Evolutionary conservation across 1,139 yeast species (phyloP).

Genomic region (Taiozyma sp.): DNA sequence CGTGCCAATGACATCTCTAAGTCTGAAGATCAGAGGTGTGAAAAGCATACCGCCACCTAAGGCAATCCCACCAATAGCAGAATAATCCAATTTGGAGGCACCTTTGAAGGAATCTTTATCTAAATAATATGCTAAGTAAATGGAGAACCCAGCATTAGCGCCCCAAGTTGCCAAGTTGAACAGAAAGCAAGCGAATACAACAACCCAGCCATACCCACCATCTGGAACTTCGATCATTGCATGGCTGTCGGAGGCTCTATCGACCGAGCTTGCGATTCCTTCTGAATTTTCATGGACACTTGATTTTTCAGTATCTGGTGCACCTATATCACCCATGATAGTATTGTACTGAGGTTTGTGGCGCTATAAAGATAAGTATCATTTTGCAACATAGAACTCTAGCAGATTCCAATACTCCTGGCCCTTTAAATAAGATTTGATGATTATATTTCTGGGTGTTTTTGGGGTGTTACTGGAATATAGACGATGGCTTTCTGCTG

Average conservation of each 20-base stretch:
- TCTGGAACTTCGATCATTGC: conserved; percentile 20
- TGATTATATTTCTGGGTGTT: neutral
- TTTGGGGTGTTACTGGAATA: neutral
- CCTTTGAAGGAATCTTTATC: conserved; percentile 41
- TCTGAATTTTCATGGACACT: neutral
- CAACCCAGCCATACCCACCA: conserved; percentile 51
- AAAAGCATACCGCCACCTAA: conserved; percentile 51
- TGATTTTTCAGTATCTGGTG: neutral
- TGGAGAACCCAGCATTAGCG: conserved; percentile 50
- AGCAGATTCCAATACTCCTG: too few species aligned
- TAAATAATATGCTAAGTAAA: conserved; percentile 53
- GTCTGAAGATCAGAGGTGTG: conserved; percentile 27
- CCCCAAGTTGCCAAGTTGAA: conserved; percentile 65
- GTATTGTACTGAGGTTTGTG: too few species aligned
- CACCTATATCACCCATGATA: too few species aligned
- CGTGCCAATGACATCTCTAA: conserved; percentile 9
- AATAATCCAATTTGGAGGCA: conserved; percentile 50
- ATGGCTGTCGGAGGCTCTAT: neutral
- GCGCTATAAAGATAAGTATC: too few species aligned
- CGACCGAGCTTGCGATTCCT: too few species aligned
- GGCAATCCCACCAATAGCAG: conserved; percentile 62
- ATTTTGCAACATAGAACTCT: too few species aligned
- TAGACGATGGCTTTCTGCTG: too few species aligned
- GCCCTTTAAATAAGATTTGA: too few species aligned
- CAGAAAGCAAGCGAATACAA: conserved; percentile 47